phyloP scores from a whole-genome alignment of 257 asterid genomes.

The Solanum arcanum region DNA sequence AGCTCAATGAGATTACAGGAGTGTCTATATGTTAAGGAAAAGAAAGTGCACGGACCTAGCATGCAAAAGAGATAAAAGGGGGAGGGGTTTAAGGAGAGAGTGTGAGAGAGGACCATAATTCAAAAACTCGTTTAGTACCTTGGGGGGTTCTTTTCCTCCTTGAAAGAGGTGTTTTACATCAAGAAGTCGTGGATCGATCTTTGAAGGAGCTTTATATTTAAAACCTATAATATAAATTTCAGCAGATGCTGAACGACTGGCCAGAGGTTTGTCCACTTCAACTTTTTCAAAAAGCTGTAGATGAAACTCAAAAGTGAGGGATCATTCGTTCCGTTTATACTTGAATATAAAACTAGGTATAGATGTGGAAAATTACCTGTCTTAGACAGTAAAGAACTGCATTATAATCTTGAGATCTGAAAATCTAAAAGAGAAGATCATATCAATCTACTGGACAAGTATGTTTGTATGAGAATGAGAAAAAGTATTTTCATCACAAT shows the following conservation, averaged over 20 bases:
- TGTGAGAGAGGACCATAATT: neutral
- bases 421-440: slow-evolving; percentile 32
- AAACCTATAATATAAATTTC: slow-evolving; percentile 74
- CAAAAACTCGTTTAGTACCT: slow-evolving; percentile 28
- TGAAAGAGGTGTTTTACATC: slow-evolving; percentile 82
- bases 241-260: slow-evolving; percentile 85
- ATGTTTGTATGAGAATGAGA: neutral
- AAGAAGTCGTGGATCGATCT: slow-evolving; percentile 96
- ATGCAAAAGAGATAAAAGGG: neutral
- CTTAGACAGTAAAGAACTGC: slow-evolving; percentile 85
- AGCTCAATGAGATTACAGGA: slow-evolving; percentile 1
- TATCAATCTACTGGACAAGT: neutral
- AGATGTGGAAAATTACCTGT: slow-evolving; percentile 41
- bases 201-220: slow-evolving; percentile 88
- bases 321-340: neutral
- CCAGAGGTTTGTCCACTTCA: slow-evolving; percentile 90
- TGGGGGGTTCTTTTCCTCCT: slow-evolving; percentile 73
- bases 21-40: neutral
- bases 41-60: neutral
- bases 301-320: slow-evolving; percentile 6
- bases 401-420: slow-evolving; percentile 94
- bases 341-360: neutral
- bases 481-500: neutral
- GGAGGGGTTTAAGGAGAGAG: neutral
- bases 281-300: slow-evolving; percentile 90